Evolutionary conservation across 176 grass and related monocot species (phyloP).

Genomic region (Sorghum bicolor): Sorghum_bicolor_NCBIv3 NC_012875.2:55312501-55313000

Average conservation of each 20-base stretch:
- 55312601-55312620: neutral
- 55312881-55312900: neutral
- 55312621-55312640: neutral
- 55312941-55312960: constrained; percentile 94
- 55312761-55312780: neutral
- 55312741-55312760: neutral
- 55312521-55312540: neutral
- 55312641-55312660: neutral
- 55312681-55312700: neutral
- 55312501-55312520: neutral
- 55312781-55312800: neutral
- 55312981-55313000: constrained; percentile 21
- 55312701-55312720: neutral
- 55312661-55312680: neutral
- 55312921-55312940: constrained; percentile 99
- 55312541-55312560: neutral
- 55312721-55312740: neutral
- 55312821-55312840: neutral
- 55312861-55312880: neutral
- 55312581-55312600: neutral
- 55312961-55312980: constrained; percentile 40
- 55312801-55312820: neutral
- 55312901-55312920: constrained; percentile 12
- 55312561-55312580: neutral
- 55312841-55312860: constrained; percentile 10